These are phyloP conservation scores for Pichia phayaonensis DNA, from an alignment of 805 yeast genomes.

Conservation along the genomic window DNA sequence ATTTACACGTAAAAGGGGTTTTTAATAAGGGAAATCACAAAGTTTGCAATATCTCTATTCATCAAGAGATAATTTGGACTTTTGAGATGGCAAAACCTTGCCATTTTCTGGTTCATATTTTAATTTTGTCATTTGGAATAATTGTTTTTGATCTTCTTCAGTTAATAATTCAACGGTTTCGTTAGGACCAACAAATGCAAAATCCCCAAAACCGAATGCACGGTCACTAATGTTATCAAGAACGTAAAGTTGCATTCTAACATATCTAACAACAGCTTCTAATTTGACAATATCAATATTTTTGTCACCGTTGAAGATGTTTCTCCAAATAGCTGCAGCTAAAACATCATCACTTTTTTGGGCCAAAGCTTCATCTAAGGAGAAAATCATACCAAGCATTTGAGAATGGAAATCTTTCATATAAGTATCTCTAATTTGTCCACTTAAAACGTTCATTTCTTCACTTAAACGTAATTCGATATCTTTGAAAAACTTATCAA, in stretches of 20 bases:
- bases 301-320: slow-evolving; percentile 77
- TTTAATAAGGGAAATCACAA: neutral
- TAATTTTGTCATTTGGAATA: slow-evolving; percentile 42
- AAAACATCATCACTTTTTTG: slow-evolving; percentile 65
- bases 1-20: neutral
- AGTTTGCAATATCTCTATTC: slow-evolving; percentile 26
- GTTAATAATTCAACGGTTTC: slow-evolving; percentile 69
- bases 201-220: slow-evolving; percentile 88
- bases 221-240: slow-evolving; percentile 80
- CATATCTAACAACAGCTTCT: slow-evolving; percentile 84
- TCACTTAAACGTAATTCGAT: slow-evolving; percentile 79
- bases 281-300: slow-evolving; percentile 75
- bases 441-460: slow-evolving; percentile 78
- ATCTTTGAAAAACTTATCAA: slow-evolving; percentile 84
- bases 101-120: slow-evolving; percentile 45
- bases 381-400: slow-evolving; percentile 78
- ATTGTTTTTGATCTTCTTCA: slow-evolving; percentile 49
- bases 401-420: slow-evolving; percentile 87
- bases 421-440: slow-evolving; percentile 75
- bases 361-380: slow-evolving; percentile 87
- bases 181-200: slow-evolving; percentile 76
- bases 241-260: slow-evolving; percentile 83
- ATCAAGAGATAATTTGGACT: slow-evolving; percentile 41
- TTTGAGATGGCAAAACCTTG: slow-evolving; percentile 52
- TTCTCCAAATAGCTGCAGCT: slow-evolving; percentile 83